Conservation (phyloP, 768 basidiomycete species). For the Lentinula boryana region DNA sequence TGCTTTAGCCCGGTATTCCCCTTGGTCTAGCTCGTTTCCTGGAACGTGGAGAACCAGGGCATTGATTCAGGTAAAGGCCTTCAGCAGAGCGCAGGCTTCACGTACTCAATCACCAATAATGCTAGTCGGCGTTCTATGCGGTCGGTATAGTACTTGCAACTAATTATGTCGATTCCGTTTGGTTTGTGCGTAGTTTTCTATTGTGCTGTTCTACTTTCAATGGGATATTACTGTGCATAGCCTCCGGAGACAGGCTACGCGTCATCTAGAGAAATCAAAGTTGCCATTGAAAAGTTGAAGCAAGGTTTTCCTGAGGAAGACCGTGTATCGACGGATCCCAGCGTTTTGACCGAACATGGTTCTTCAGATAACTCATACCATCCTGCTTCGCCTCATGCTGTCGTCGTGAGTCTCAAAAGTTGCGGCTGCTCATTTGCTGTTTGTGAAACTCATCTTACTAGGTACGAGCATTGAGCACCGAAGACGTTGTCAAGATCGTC, state of each 20-base stretch:
- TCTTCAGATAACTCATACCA: slow-evolving; percentile 69
- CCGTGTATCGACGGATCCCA: slow-evolving; percentile 44
- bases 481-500: slow-evolving; percentile 79
- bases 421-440: neutral
- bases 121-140: slow-evolving; percentile 25
- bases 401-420: slow-evolving; percentile 28
- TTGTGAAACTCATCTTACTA: slow-evolving; percentile 17
- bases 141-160: slow-evolving; percentile 25
- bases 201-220: neutral
- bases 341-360: slow-evolving; percentile 49
- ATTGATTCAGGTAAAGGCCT: slow-evolving; percentile 20
- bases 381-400: slow-evolving; percentile 48
- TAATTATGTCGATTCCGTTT: slow-evolving; percentile 19
- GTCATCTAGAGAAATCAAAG: slow-evolving; percentile 35
- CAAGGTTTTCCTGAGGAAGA: slow-evolving; percentile 33
- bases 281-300: slow-evolving; percentile 50
- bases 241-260: slow-evolving; percentile 30
- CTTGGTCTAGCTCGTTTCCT: slow-evolving; percentile 33
- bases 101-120: neutral
- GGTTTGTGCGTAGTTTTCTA: slow-evolving; percentile 18
- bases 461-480: slow-evolving; percentile 62
- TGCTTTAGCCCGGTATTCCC: slow-evolving; percentile 26
- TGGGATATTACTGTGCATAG: neutral
- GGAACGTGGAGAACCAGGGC: slow-evolving; percentile 25
- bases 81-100: neutral